These are phyloP conservation scores for Cryptomeria japonica DNA, from an alignment of 75 land plant genomes.

Conservation along the genomic window DNA sequence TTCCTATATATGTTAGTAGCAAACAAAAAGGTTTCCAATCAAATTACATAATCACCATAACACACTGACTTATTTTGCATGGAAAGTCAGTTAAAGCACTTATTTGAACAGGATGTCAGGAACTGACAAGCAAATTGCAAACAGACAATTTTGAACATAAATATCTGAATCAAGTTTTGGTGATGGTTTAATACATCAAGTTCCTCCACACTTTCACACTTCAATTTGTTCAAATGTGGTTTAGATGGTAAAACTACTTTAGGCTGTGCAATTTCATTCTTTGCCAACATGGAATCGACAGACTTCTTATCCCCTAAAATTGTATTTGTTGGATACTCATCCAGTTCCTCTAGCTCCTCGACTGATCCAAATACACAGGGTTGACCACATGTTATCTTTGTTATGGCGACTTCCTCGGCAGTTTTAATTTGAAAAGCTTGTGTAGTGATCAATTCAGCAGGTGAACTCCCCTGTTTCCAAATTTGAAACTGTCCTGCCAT, in stretches of 20 bases:
- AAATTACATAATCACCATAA: background rate
- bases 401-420: constrained; percentile 36
- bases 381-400: constrained; percentile 29
- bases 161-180: background rate
- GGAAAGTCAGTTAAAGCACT: background rate
- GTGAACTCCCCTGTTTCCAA: background rate
- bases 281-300: background rate
- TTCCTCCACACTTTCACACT: constrained; percentile 37
- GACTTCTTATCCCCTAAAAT: background rate
- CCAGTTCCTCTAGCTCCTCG: constrained; percentile 38
- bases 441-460: background rate
- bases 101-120: background rate
- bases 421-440: constrained; percentile 14
- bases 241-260: background rate
- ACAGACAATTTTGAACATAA: background rate
- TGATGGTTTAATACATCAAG: constrained; percentile 41
- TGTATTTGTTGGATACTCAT: constrained; percentile 19
- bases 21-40: background rate
- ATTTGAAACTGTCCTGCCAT: background rate
- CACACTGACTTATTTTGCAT: background rate
- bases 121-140: background rate
- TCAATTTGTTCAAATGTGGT: background rate
- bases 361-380: constrained; percentile 12
- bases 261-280: background rate
- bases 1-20: background rate